Base-by-base conservation (phyloP, 768 basidiomycete species). In the Hysterangium stoloniferum region DNA sequence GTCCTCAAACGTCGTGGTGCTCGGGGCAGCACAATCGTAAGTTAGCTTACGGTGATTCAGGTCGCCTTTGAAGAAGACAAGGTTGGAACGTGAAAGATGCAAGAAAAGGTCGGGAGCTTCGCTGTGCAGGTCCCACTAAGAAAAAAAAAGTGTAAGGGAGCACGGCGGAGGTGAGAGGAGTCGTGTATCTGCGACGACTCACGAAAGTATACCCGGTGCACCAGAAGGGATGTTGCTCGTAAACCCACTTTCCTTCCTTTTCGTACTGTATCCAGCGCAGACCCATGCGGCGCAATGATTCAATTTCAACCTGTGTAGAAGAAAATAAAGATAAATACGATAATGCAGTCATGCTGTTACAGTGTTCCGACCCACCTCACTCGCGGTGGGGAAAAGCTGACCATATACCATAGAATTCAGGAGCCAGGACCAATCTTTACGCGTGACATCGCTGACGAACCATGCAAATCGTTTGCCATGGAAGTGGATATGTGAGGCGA, bases 211-310 rank as follows among this genome's bases (percentile, higher is more conserved):
- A 94, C 5, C 92, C 93, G n/a, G 90, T 89, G 64, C 89, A 92
- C 89, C 89, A 92, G 74, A 89, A 92, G 8, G 88, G 85, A 58
- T 93, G 90, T 59, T 91, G 86, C 65, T 96, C 92, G 64, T 94
- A 95, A 28, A 90, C 79, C 89, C 90, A 95, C 70, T 79, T 89
- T 32, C 90, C 89, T 62, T 95, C 84, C 62, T 77, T 84, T 67
- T 90, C 90, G 62, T 96, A 96, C 80, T 91, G 77, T 83, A 96
- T 95, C 94, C 94, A 97, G 28, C 94, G 77, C 52, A 72, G 66
- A 40, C 91, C 94, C 31, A 97, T 76, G 37, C 79, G 72, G 40
- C 84, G 74, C 33, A 48, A 25, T 15, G 47, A 33, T 22, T 48
- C 47, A 8, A 48, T 20, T 22, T 48, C 47, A 12, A 25, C 27